These are phyloP conservation scores for Stachybotrys chlorohalonatus DNA, from an alignment of 2,329 filamentous ascomycete genomes.

Conservation along the genomic window DNA sequence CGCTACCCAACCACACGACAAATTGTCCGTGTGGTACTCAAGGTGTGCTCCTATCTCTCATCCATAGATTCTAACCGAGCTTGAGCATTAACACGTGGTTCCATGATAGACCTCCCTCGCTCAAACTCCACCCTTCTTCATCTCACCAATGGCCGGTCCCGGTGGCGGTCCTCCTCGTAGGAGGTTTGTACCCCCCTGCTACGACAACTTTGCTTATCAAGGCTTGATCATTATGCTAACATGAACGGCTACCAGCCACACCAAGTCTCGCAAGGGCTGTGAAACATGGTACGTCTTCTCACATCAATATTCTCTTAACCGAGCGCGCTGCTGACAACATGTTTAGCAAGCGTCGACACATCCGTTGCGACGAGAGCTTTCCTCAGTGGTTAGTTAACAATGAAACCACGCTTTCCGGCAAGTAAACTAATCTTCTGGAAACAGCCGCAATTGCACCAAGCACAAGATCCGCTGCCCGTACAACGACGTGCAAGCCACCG, in stretches of 20 bases:
- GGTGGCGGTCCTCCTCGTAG: conserved; percentile 84
- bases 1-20: conserved; percentile 26
- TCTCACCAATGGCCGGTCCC: conserved; percentile 71
- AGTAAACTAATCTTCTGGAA: conserved; percentile 7
- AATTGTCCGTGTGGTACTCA: conserved; percentile 16
- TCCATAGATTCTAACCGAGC: not conserved
- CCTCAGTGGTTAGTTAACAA: conserved; percentile 72
- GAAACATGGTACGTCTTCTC: conserved; percentile 64
- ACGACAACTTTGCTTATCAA: conserved; percentile 5
- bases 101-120: conserved; percentile 12
- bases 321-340: conserved; percentile 9
- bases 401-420: not conserved
- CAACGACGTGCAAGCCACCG: conserved; percentile 68
- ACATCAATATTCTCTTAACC: not conserved
- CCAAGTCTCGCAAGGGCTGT: conserved; percentile 97
- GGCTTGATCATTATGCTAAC: conserved; percentile 2
- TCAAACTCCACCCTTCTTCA: conserved; percentile 25
- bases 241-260: conserved; percentile 56
- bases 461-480: conserved; percentile 98
- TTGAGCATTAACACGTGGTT: no score
- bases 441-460: conserved; percentile 94
- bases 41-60: conserved; percentile 14
- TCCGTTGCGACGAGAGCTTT: conserved; percentile 94
- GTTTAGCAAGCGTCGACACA: conserved; percentile 77
- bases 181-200: conserved; percentile 34